Evolutionary conservation across 2,329 filamentous ascomycete genomes (phyloP), one percentile per base, ranked within the genome.

Genomic region (Whalleya microplaca): DNA sequence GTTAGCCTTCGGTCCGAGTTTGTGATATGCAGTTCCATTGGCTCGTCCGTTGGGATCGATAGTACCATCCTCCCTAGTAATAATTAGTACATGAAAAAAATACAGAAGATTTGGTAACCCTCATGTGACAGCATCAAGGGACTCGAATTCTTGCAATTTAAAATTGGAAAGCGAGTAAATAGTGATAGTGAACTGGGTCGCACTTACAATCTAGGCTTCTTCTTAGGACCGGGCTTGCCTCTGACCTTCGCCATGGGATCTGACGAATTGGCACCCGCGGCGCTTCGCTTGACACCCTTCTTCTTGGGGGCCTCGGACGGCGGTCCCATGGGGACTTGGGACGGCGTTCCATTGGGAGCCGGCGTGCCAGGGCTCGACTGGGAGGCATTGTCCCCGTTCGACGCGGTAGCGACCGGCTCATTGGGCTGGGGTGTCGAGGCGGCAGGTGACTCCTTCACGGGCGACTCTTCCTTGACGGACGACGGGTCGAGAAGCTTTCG

Each of bases 1-100:
- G 73, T 97, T 98, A 49, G 94, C 94, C 75, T 97, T 98, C 65
- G 95, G 95, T 2, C 94, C 94, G 21, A 98, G 88, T 74, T 96
- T 96, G 76, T 94, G 91, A 48, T 81, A 79, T 5, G 78, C 77
- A 45, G 79, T 75, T 66, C 81, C 78, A 58, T 73, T 73, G 65
- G 75, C 74, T 59, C 78, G 70, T 65, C 78, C 76, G 69, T 78
- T 78, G 65, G 84, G 81, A 65, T 88, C 85, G 69, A 85, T 80
- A 27, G 81, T 80, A 27, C 85, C 84, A 66, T 88, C 85, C 68
- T 88, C 85, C 63, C 85, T 88, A 57, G 50, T 48, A 55, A 52
- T 55, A 55, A 64, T 78, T 71, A 75, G 71, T 56, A 61, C 52
- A 45, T 43, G 37, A 32, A 51, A 47, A 63, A 49, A 61, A 51